Conservation (phyloP, 2,329 filamentous ascomycete genomes). For the Purpureocillium lavendulum region DNA sequence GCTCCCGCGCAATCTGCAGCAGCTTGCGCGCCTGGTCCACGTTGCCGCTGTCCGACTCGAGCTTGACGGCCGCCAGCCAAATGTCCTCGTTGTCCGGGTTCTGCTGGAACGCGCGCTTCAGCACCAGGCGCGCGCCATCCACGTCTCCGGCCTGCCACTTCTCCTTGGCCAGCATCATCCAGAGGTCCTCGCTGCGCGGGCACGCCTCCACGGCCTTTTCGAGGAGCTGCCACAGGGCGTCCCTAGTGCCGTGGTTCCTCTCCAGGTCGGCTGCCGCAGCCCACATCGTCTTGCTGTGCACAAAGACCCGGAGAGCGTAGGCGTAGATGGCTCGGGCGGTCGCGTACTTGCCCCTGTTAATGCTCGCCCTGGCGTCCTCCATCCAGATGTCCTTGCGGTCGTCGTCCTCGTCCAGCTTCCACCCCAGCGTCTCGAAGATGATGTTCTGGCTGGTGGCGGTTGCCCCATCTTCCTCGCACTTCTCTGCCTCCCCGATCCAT, state of each 20-base stretch:
- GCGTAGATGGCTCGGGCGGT: slow-evolving; percentile 91
- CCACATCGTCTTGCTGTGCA: slow-evolving; percentile 82
- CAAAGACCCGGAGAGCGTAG: slow-evolving; percentile 82
- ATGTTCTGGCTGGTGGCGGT: slow-evolving; percentile 82
- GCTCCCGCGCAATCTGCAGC: slow-evolving; percentile 71
- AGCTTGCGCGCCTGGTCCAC: slow-evolving; percentile 75
- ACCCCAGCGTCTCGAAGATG: slow-evolving; percentile 85
- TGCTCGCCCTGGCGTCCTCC: slow-evolving; percentile 80
- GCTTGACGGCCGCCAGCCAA: slow-evolving; percentile 91
- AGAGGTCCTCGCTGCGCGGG: slow-evolving; percentile 81
- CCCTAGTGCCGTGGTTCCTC: slow-evolving; percentile 76
- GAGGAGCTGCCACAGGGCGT: slow-evolving; percentile 74
- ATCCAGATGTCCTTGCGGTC: slow-evolving; percentile 94
- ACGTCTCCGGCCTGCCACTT: slow-evolving; percentile 86
- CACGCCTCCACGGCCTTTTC: slow-evolving; percentile 93
- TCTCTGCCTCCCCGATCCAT: slow-evolving; percentile 92
- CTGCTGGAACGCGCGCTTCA: slow-evolving; percentile 86
- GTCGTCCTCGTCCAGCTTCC: slow-evolving; percentile 89
- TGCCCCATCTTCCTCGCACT: slow-evolving; percentile 87
- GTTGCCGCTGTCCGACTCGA: slow-evolving; percentile 85
- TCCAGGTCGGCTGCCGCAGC: slow-evolving; percentile 86
- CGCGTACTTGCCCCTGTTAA: slow-evolving; percentile 73
- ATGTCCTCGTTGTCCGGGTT: slow-evolving; percentile 97
- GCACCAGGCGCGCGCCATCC: slow-evolving; percentile 75
- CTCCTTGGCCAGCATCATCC: slow-evolving; percentile 94